Evolutionary conservation across 139 green algal species (phyloP).

Genomic region (Pseudopediastrum boryanum): DNA sequence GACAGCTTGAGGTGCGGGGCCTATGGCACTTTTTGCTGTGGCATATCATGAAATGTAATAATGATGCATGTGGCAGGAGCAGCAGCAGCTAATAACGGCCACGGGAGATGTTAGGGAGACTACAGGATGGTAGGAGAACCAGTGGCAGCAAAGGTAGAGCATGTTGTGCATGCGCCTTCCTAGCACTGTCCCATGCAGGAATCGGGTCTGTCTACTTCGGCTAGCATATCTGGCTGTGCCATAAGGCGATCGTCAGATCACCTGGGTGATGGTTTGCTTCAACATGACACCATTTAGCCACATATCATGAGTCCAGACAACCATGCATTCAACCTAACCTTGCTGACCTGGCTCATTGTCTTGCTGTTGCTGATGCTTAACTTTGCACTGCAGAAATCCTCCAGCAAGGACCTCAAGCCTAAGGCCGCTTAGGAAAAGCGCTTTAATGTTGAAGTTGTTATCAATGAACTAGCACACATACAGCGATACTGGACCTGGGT

Average conservation of each 20-base stretch:
- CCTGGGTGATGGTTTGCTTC: too few species aligned
- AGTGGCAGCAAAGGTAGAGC: too few species aligned
- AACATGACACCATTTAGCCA: background rate
- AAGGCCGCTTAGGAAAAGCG: background rate
- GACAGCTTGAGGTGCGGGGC: too few species aligned
- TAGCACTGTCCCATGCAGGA: too few species aligned
- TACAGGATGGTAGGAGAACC: too few species aligned
- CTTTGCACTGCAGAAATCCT: background rate
- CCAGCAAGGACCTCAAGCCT: constrained; percentile 12
- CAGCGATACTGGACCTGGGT: background rate
- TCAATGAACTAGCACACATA: background rate
- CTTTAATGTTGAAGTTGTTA: background rate
- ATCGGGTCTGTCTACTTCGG: background rate
- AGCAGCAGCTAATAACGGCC: too few species aligned
- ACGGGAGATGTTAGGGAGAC: too few species aligned
- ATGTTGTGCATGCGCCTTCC: too few species aligned
- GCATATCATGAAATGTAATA: too few species aligned
- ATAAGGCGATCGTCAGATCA: background rate
- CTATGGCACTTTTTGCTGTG: too few species aligned
- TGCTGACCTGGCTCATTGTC: background rate
- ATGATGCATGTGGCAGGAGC: too few species aligned
- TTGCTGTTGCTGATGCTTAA: background rate
- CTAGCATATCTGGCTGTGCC: background rate
- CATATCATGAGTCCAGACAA: background rate
- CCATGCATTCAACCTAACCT: background rate